Base-by-base conservation (phyloP, 116 monocot species). In the Iris pallida region DNA sequence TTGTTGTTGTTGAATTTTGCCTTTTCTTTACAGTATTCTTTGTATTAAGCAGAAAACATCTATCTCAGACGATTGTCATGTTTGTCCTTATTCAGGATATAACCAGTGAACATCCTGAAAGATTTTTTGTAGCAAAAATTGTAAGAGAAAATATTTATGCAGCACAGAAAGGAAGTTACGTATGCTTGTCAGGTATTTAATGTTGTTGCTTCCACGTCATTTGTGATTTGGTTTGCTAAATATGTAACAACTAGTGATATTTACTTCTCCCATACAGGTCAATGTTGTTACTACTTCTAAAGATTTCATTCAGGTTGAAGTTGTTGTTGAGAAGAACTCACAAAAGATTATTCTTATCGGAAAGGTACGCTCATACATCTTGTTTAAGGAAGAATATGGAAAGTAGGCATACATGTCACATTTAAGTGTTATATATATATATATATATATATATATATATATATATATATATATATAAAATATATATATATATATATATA, bases 61-160 rank as follows among this genome's bases (percentile, higher is more conserved):
- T 30, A 0, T 30, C 30, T 30, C 30, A 30, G 30, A 30, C 30
- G 3, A 30, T 30, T 30, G 30, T n/a, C 15, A 5, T 14, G n/a
- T 61, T 13, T 43, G 7, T 6, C 54, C 12, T 46, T 9, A 78
- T 78, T 62, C 68, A 97, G 97, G 97, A 89, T 55, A 97, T 97
- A 66, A 71, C 83, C 53, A 97, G 97, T 61, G 97, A 97, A 63
- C 97, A 97, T 59, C 92, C 97, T 59, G 97, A 97, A 82, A 92
- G 97, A 73, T 97, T 97, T 70, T 97, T 97, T 80, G 81, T 97
- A 46, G 83, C 74, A 20, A 92, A 97, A 81, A 92, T 97, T 80
- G 88, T 97, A 13, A 86, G 97, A 63, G 73, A 97, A 97, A 57
- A 90, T 97, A 15, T 92, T 97, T 68, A 75, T 92, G 76, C 97